A percentile compares a stretch with the other conserved stretches of the same genome.
These are phyloP conservation scores for Sporothrix euskadiensis DNA, from an alignment of 2,329 filamentous ascomycete species.

Conservation along the genomic window DNA sequence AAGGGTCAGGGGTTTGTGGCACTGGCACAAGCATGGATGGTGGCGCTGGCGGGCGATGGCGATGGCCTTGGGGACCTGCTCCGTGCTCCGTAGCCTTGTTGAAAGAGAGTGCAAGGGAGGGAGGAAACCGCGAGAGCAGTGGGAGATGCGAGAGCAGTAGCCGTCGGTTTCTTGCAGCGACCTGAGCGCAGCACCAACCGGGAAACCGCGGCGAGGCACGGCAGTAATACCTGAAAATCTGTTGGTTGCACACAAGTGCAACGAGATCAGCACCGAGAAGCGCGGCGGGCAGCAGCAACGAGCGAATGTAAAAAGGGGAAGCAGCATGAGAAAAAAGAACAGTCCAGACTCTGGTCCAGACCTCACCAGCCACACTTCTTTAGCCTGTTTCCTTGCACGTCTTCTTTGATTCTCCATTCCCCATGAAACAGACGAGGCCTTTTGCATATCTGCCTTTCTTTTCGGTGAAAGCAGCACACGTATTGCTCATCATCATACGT, in stretches of 20 bases:
- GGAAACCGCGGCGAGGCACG: not conserved
- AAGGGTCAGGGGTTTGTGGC: conserved; percentile 3
- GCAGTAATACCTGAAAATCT: not conserved
- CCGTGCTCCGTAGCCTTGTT: conserved; percentile 16
- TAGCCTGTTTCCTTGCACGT: not conserved
- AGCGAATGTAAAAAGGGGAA: not conserved
- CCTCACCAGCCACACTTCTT: conserved; percentile 11
- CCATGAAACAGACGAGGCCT: not conserved
- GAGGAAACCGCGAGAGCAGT: not conserved
- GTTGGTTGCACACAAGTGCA: not conserved
- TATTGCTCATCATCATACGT: not conserved
- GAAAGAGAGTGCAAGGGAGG: not conserved
- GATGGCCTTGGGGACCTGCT: not conserved
- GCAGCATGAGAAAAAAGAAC: not conserved
- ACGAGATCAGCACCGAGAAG: not conserved
- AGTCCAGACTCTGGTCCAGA: not conserved
- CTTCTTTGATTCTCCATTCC: too few species aligned
- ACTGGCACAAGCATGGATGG: not conserved
- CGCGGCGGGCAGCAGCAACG: not conserved
- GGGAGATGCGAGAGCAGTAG: not conserved
- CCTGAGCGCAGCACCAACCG: not conserved
- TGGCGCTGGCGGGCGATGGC: not conserved
- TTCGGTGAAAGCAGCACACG: not conserved
- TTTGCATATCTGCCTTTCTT: conserved; percentile 1
- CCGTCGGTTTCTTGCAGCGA: not conserved